Evolutionary conservation across 352 stramenopile species (phyloP).

Genomic region (Phytopythium litorale): DNA sequence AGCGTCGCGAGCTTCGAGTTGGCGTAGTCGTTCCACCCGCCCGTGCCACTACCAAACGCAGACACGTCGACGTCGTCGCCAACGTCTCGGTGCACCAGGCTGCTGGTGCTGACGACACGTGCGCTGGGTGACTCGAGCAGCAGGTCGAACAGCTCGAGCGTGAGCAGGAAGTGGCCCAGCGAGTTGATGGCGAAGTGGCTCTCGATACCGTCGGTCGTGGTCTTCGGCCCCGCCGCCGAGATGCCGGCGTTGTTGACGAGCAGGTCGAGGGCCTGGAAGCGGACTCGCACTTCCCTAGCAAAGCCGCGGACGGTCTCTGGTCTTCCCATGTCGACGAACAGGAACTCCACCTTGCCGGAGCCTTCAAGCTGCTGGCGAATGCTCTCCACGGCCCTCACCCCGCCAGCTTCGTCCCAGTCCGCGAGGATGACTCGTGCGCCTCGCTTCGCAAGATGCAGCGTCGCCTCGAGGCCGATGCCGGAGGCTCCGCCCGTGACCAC

Average conservation of each 20-base stretch:
- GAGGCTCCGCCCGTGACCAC: conserved; percentile 34
- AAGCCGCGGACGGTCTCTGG: conserved; percentile 35
- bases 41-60: conserved; percentile 17
- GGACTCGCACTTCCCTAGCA: conserved; percentile 16
- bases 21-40: conserved; percentile 26
- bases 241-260: conserved; percentile 73
- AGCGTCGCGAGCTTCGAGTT: conserved; percentile 45
- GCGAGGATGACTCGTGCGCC: conserved; percentile 29
- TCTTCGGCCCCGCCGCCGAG: conserved; percentile 17
- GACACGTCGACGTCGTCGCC: conserved; percentile 23
- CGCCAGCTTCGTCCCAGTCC: conserved; percentile 23
- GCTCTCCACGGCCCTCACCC: conserved; percentile 19
- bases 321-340: conserved; percentile 37
- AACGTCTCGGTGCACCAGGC: conserved; percentile 28
- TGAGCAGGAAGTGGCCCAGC: conserved; percentile 52
- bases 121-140: conserved; percentile 17
- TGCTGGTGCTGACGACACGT: conserved; percentile 41
- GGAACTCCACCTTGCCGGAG: conserved; percentile 29
- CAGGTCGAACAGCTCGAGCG: conserved; percentile 30
- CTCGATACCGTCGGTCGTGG: conserved; percentile 24
- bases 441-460: conserved; percentile 22
- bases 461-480: conserved; percentile 29
- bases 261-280: conserved; percentile 33
- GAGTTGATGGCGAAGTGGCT: conserved; percentile 47
- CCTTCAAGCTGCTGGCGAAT: conserved; percentile 20